Evolutionary conservation across 768 basidiomycete species (phyloP), one percentile per base, ranked within the genome.

Genomic region (Suillus weaverae): DNA sequence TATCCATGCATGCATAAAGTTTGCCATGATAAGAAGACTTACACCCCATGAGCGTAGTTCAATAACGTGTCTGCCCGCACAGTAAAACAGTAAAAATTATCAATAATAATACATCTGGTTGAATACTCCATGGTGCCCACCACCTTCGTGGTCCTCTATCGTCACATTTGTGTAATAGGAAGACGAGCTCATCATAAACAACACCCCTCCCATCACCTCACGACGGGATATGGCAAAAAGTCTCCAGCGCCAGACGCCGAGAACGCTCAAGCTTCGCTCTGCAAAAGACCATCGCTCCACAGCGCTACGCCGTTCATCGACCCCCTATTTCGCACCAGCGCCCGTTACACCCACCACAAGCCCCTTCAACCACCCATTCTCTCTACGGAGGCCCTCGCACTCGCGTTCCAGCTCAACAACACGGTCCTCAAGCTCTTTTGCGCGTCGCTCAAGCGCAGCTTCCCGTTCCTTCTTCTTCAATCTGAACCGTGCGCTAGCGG

Each of bases 401-500:
- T 97, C 94, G 75, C 91, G 85, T 80, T 97, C 95, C 16, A 97
- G 83, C 71, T 92, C 92, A 62, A 78, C 82, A 16, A 96, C 92
- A 61, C 89, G 86, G 0, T 80, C 80, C 73, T 94, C 91, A 18
- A 97, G 83, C 72, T 96, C 94, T 79, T 94, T 94, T 18, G 91
- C 87, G 70, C 87, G 89, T 50, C 83, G 84, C 78, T 97, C 95
- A 26, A 97, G 81, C 18, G 95, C 95, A 2, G 87, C 89, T 79
- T 97, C 95, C 16, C 95, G 84, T 77, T 96, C 94, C 81, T 97
- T 97, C 84, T 97, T 97, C 85, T 97, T 97, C 72, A 94, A 77
- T 65, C 95, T 85, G 84, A 97, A 97, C 9, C 95, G 91, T 38
- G 95, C 95, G 61, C 91, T 94, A 0, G 95, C 95, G 1, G 93